Base-by-base conservation (phyloP, 1,284 basidiomycete species). In the Trametes versicolor region DNA sequence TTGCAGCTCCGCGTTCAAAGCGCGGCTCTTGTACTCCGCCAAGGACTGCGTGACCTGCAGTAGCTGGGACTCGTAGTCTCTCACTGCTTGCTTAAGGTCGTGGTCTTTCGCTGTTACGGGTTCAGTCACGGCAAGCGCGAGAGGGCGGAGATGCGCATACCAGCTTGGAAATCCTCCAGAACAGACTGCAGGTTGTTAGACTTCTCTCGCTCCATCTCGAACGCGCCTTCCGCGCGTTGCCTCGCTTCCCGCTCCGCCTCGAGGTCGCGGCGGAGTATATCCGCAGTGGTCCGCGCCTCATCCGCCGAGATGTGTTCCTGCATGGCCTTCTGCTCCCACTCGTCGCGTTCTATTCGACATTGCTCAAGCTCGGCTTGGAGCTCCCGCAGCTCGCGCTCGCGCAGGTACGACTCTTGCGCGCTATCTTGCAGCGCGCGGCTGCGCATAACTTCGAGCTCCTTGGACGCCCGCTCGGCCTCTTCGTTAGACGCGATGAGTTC, bases 141-240 rank as follows among this genome's bases (percentile, higher is more conserved):
- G 50, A 37, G 65, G 76, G 90, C 2, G 21, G 12, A 25, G 21
- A 2, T 9, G 39, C 13, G 63, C 68, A 71, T 72, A 97, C 96
- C 90, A 64, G 88, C 82, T 80, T 99, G 96, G 78, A 99, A 98
- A 78, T 99, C 98, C 75, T 95, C 91, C 66, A 99, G 80, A 1
- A 99, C 97, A 8, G 93, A 91, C 77, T 98, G 95, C 62, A 99
- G 79, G 76, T 99, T 98, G 2, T 79, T 81, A 1, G 91, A 88
- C 71, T 91, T 93, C 78, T 94, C 90, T 63, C 82, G 84, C 74
- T 98, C 96, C 17, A 81, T 78, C 60, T 89, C 86, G 32, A 93
- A 78, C 59, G 90, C 87, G 0, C 77, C 79, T n/a, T 77, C 76
- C 3, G 88, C 83, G 64, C 81, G 79, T 60, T 86, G 84, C 66